Base-by-base conservation (phyloP, 495 filamentous ascomycete species). In the Tuber melanosporum region DNA sequence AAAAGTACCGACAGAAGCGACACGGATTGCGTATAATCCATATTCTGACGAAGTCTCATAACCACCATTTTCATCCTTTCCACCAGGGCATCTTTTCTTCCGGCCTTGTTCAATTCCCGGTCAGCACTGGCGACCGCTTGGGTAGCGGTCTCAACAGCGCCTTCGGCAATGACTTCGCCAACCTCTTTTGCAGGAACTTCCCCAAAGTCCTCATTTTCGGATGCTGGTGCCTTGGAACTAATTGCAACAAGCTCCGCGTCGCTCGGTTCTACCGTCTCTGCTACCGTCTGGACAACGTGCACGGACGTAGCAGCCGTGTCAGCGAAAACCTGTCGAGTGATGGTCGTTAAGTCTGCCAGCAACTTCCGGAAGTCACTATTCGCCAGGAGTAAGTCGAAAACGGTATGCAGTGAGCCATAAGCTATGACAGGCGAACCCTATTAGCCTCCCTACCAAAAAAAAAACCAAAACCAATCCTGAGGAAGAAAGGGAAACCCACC, bases 311-410 rank as follows among this genome's bases (percentile, higher is more conserved):
- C 86, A 2, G 94, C 77, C 2, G 95, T 94, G 79, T 97, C 94
- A 75, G 89, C 89, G 82, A 98, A 95, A 42, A 98, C 90, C 83
- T 97, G 92, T 14, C 93, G 89, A 17, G 90, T 92, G 75, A 98
- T 88, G 0, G 90, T 89, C 62, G 90, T 90, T 44, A 97, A 84
- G 81, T 98, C 95, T n/a, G 90, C 88, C 43, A 97, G 88, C 80
- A 98, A 94, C 22, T 93, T 85, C 32, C 94, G 90, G 84, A 98
- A 97, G 80, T 97, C 94, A 4, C 92, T 89, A 83, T 98, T 98
- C 22, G 92, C 94, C 39, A 98, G 85, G 1, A 97, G 88, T 10
- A 98, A 87, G 71, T 89, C 91, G 15, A 93, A 92, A 12, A 98
- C 91, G 0, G 93, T 97, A 72, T 90, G 91, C 66, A 97, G 85